Evolutionary conservation across 352 stramenopile genomes (phyloP).

Genomic region (Peronospora farinosa): DNA sequence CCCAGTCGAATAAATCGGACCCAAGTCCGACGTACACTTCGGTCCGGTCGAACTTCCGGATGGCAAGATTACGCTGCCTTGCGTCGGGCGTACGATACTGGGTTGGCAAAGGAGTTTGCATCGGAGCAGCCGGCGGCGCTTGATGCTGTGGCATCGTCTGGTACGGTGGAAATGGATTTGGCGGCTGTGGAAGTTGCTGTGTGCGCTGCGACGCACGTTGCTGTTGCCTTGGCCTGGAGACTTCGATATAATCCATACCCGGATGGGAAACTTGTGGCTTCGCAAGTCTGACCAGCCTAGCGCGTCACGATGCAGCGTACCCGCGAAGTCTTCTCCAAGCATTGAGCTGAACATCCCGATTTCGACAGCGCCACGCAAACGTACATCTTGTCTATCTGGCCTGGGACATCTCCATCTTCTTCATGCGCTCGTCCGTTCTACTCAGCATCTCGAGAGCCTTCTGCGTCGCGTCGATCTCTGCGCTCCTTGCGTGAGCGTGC

Average conservation of each 20-base stretch:
- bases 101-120: neutral
- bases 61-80: too few species aligned
- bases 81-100: neutral
- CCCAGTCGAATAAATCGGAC: neutral
- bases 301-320: neutral
- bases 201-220: neutral
- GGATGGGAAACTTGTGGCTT: neutral
- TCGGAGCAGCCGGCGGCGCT: neutral
- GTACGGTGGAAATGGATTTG: neutral
- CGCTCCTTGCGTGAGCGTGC: neutral
- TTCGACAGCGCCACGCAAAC: neutral
- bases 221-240: neutral
- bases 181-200: neutral
- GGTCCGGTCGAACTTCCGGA: neutral
- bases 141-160: neutral
- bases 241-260: neutral
- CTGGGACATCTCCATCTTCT: constrained; percentile 1
- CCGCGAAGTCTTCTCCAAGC: neutral
- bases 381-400: neutral
- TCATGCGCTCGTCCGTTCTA: neutral
- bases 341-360: neutral
- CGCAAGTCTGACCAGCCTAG: neutral
- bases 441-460: neutral
- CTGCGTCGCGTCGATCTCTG: neutral
- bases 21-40: constrained; percentile 1